Evolutionary conservation across 805 yeast species (phyloP), one percentile per base, ranked within the genome.

Genomic region (Clavispora vitiphila): DNA sequence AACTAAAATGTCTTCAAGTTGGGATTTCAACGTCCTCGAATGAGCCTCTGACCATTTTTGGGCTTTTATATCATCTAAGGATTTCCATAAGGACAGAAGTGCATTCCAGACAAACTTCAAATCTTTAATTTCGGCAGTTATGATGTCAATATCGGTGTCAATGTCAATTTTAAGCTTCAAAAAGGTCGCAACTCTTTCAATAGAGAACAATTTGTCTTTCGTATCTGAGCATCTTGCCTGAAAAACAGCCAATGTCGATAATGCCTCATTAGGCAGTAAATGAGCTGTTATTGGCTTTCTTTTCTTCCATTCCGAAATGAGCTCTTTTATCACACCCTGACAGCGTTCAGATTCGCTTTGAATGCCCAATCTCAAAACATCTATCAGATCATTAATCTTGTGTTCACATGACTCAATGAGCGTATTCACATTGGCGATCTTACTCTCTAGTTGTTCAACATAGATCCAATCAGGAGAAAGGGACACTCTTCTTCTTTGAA

Each of bases 91-190:
- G 0, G 69, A 57, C 35, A 77, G 74, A 26, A 87, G 66, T 0
- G 83, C 67, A 1, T 68, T 52, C 95, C 95, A 86, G 1, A 83
- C 87, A 1, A 72, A 53, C 43, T 68, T 74, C 27, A 82, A 67
- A 36, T 82, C 85, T 0, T 49, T 42, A 1, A 85, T 60, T 47
- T 86, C 93, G 3, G 67, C 72, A 0, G 56, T 18, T 2, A 73
- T 51, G 0, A 52, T 51, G 0, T 50, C 46, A 1, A 80, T 46
- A 12, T 60, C 61, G 5, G 49, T 58, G 12, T 48, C 42, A 0
- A 58, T 39, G 0, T 48, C 47, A 1, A 72, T 40, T 0, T 70
- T 64, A 69, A 49, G 18, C 57, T 62, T 21, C 71, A 60, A 14
- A 63, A 49, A 8, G 30, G 42, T 4, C 61, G 66, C 47, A 2